Percentiles rank a stretch among this genome's conserved stretches.
Conservation (phyloP, 805 yeast species). For the Nakazawaea ernobii region DNA sequence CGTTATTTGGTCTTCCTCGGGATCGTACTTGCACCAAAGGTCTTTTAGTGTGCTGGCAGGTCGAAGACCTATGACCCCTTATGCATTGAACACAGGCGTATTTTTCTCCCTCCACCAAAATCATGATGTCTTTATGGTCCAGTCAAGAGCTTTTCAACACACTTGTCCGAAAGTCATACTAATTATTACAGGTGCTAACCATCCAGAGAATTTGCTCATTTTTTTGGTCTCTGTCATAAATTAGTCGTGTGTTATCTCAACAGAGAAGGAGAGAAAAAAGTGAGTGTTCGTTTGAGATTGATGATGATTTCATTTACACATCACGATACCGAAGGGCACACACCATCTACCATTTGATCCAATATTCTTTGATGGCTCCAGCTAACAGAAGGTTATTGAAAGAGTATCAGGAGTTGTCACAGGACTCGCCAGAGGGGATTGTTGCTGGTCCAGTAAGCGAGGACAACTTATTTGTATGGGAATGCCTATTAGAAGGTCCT, state of each 20-base stretch:
- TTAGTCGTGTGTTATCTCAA: too few relatives aligned
- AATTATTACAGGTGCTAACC: too few relatives aligned
- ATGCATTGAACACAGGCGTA: conserved; percentile 86
- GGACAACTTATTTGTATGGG: conserved; percentile 46
- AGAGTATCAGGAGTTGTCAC: conserved; percentile 80
- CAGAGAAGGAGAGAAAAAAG: too few relatives aligned
- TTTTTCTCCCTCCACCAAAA: conserved; percentile 70
- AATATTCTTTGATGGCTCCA: conserved; percentile 24
- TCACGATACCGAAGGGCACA: too few relatives aligned
- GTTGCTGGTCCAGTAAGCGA: conserved; percentile 79
- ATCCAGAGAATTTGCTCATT: too few relatives aligned
- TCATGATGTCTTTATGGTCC: too few relatives aligned
- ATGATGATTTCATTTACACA: too few relatives aligned
- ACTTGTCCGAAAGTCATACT: too few relatives aligned
- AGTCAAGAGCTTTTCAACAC: too few relatives aligned
- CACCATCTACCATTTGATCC: too few relatives aligned
- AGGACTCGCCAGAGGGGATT: conserved; percentile 92
- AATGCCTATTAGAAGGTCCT: conserved; percentile 46
- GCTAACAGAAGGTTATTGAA: conserved; percentile 85
- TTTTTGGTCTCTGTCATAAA: too few relatives aligned
- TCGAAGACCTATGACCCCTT: conserved; percentile 86
- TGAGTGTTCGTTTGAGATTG: too few relatives aligned
- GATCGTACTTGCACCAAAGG: conserved; percentile 81
- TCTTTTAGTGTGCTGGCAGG: conserved; percentile 75
- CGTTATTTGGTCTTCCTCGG: conserved; percentile 80